A percentile compares a stretch with the other conserved stretches of the same genome.
These are phyloP conservation scores for Coniosporium apollinis DNA, from an alignment of 495 filamentous ascomycete genomes.

Conservation along the genomic window DNA sequence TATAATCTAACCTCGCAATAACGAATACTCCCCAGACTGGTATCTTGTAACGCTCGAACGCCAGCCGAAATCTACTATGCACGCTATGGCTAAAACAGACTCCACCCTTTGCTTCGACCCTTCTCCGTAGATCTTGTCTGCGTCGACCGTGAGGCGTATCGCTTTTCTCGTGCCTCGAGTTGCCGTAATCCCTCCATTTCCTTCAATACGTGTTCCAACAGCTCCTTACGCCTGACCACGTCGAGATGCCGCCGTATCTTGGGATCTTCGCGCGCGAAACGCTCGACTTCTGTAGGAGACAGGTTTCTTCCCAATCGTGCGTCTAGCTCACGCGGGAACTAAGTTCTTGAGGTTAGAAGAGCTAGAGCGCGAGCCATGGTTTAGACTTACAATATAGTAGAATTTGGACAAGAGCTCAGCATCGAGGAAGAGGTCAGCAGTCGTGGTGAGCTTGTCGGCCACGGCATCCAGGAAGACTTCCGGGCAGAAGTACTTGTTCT, in stretches of 20 bases:
- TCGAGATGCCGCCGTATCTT: constrained; percentile 80
- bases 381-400: constrained; percentile 52
- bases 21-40: too few relatives aligned
- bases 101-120: constrained; percentile 6
- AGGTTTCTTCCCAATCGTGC: constrained; percentile 68
- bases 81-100: constrained; percentile 2
- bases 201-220: constrained; percentile 76
- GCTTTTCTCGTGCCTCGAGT: constrained; percentile 39
- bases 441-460: constrained; percentile 83
- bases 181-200: constrained; percentile 84
- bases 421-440: constrained; percentile 92
- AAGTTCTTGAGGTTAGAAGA: not conserved
- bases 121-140: constrained; percentile 7
- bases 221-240: constrained; percentile 76
- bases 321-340: constrained; percentile 86
- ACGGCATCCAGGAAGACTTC: constrained; percentile 96
- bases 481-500: constrained; percentile 91
- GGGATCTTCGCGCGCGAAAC: constrained; percentile 82
- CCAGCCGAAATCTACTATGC: too few relatives aligned
- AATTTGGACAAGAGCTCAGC: constrained; percentile 94
- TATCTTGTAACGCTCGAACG: too few relatives aligned
- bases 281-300: constrained; percentile 61
- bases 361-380: not conserved
- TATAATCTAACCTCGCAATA: too few relatives aligned
- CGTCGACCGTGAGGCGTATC: constrained; percentile 6